phyloP scores from a whole-genome alignment of 2,329 filamentous ascomycete genomes.

The Chaetomiaceae sp. region DNA sequence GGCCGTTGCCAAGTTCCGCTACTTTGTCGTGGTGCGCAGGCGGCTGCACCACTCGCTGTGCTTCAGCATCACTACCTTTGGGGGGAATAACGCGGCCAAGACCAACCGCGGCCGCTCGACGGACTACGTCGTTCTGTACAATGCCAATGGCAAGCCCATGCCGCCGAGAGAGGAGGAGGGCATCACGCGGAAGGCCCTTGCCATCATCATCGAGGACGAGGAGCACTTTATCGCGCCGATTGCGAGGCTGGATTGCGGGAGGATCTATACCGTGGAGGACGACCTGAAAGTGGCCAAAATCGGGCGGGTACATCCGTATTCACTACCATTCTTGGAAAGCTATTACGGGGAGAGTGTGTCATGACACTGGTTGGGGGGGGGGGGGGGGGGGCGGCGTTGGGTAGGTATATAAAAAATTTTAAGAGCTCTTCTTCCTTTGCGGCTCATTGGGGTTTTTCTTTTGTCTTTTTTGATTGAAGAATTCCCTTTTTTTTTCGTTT shows the following conservation, averaged over 20 bases:
- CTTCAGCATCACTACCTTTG: slow-evolving; percentile 27
- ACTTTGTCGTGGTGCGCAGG: slow-evolving; percentile 29
- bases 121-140: slow-evolving; percentile 27
- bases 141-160: slow-evolving; percentile 20
- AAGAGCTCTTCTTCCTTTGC: too few species aligned
- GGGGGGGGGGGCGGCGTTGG: too few species aligned
- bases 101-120: slow-evolving; percentile 8
- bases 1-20: slow-evolving; percentile 26
- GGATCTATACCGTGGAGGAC: slow-evolving; percentile 30
- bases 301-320: slow-evolving; percentile 26
- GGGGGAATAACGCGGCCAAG: slow-evolving; percentile 6
- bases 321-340: slow-evolving; percentile 19
- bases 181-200: slow-evolving; percentile 24
- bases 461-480: too few species aligned
- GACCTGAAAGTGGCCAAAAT: slow-evolving; percentile 27
- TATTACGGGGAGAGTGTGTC: slow-evolving; percentile 24
- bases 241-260: slow-evolving; percentile 27
- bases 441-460: not conserved
- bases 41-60: slow-evolving; percentile 28
- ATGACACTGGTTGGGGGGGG: not conserved
- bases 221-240: slow-evolving; percentile 26
- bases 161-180: slow-evolving; percentile 22
- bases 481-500: not conserved
- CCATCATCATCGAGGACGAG: slow-evolving; percentile 28
- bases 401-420: too few species aligned